Percentiles rank a stretch among this genome's conserved stretches.
These are phyloP conservation scores for Diaporthe aspalathi DNA, from an alignment of 2,329 filamentous ascomycete species.

Conservation along the genomic window DNA sequence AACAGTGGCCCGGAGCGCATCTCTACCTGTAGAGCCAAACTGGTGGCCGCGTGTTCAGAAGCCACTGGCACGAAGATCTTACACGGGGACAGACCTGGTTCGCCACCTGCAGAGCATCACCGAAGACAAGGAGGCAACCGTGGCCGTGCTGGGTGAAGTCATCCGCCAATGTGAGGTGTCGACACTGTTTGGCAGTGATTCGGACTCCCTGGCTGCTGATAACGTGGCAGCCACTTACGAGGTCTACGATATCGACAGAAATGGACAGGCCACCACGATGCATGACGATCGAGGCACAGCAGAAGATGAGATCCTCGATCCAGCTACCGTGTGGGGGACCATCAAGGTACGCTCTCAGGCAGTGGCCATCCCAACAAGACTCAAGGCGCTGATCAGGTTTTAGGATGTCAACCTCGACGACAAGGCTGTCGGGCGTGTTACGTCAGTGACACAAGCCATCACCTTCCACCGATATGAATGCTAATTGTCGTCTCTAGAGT, in stretches of 20 bases:
- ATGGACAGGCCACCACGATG: conserved; percentile 55
- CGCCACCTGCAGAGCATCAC: conserved; percentile 28
- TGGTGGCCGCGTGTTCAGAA: conserved; percentile 31
- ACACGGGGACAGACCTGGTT: conserved; percentile 28
- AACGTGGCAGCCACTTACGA: conserved; percentile 62
- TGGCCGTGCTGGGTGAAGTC: conserved; percentile 51
- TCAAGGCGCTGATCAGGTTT: not conserved
- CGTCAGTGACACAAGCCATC: conserved; percentile 51
- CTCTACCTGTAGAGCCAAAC: not conserved
- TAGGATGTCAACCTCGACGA: conserved; percentile 50
- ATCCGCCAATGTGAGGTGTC: conserved; percentile 47
- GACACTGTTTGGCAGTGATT: conserved; percentile 45
- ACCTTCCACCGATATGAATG: not conserved
- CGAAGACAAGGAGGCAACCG: conserved; percentile 22
- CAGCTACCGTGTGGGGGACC: conserved; percentile 55
- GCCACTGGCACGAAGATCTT: conserved; percentile 15
- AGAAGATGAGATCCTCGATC: conserved; percentile 52
- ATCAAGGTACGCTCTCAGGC: conserved; percentile 44
- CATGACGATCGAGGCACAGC: conserved; percentile 52
- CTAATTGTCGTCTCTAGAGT: conserved; percentile 53
- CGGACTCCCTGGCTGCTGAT: conserved; percentile 43
- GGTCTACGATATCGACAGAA: conserved; percentile 65
- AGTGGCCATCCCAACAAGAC: too few relatives aligned
- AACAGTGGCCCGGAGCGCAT: not conserved
- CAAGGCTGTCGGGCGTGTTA: conserved; percentile 66